phyloP scores from a whole-genome alignment of 371 early-diverging fungal species.

The Circinella minor region DNA sequence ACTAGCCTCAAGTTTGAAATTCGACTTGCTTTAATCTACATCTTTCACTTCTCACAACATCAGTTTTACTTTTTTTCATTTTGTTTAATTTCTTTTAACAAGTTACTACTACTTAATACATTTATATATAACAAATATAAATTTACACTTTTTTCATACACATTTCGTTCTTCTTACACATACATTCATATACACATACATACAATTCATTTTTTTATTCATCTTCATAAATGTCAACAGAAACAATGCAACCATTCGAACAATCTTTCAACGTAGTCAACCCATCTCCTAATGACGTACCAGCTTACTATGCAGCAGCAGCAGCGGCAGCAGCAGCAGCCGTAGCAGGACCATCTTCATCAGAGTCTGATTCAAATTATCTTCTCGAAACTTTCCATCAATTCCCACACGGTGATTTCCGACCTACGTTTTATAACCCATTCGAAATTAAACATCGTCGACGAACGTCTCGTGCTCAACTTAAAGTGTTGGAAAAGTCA shows the following conservation, averaged over 20 bases:
- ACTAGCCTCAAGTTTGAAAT: constrained; percentile 18
- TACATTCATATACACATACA: constrained; percentile 7
- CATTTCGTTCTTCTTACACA: constrained; percentile 7
- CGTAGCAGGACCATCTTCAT: neutral
- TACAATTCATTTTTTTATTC: constrained; percentile 6
- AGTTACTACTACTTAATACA: neutral
- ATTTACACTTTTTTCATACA: constrained; percentile 4
- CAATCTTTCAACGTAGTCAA: constrained; percentile 29
- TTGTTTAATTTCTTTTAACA: neutral
- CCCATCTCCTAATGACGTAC: neutral
- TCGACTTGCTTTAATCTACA: constrained; percentile 17
- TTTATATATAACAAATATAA: too few species aligned
- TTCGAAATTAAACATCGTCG: constrained; percentile 79
- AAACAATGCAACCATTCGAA: constrained; percentile 43
- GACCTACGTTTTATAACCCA: constrained; percentile 78
- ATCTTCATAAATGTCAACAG: constrained; percentile 25
- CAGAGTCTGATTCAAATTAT: constrained; percentile 22
- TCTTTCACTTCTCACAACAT: neutral
- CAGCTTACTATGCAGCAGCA: constrained; percentile 13
- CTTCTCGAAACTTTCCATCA: constrained; percentile 51
- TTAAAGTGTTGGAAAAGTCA: constrained; percentile 69
- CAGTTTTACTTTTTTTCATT: too few species aligned
- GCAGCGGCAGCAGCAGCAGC: neutral
- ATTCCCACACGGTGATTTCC: constrained; percentile 64
- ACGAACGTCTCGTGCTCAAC: constrained; percentile 76